Evolutionary conservation across 108 stramenopile species (phyloP).

Genomic region (Skeletonema potamos): DNA sequence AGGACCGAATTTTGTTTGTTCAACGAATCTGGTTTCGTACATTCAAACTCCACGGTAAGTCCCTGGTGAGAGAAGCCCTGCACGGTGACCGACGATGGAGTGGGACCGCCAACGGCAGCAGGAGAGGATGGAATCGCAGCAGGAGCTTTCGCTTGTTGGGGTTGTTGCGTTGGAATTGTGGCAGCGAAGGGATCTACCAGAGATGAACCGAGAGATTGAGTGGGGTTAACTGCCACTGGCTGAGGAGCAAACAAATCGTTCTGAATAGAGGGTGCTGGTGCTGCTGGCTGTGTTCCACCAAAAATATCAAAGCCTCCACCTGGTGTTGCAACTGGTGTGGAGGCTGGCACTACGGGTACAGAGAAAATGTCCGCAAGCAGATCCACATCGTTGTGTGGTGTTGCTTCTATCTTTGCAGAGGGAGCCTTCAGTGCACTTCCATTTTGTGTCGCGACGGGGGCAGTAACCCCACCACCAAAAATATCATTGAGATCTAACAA

Average conservation of each 20-base stretch:
- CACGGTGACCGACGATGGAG: conserved; percentile 53
- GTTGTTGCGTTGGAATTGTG: conserved; percentile 26
- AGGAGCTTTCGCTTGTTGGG: conserved; percentile 32
- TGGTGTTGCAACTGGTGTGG: conserved; percentile 41
- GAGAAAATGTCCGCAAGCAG: conserved; percentile 90
- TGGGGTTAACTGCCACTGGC: conserved; percentile 29
- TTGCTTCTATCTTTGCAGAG: conserved; percentile 28
- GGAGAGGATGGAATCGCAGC: conserved; percentile 7
- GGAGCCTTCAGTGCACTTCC: conserved; percentile 27
- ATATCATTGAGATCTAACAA: conserved; percentile 91
- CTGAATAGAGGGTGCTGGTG: conserved; percentile 43
- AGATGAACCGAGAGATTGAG: conserved; percentile 14
- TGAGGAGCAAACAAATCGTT: conserved; percentile 61
- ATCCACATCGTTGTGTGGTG: conserved; percentile 78
- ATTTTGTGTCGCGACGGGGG: conserved; percentile 50
- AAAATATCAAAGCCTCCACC: conserved; percentile 51
- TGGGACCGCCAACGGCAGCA: conserved; percentile 36
- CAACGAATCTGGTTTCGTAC: conserved; percentile 79
- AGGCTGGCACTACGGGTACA: conserved; percentile 53
- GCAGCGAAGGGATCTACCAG: conserved; percentile 63
- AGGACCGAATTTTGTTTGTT: conserved; percentile 77
- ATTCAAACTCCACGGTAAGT: conserved; percentile 84
- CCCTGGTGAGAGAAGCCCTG: conserved; percentile 73
- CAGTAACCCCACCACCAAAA: conserved; percentile 73
- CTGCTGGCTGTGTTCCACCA: conserved; percentile 35